Evolutionary conservation across 2,329 filamentous ascomycete genomes (phyloP), one percentile per base, ranked within the genome.

Genomic region (Fusarium sp.): DNA sequence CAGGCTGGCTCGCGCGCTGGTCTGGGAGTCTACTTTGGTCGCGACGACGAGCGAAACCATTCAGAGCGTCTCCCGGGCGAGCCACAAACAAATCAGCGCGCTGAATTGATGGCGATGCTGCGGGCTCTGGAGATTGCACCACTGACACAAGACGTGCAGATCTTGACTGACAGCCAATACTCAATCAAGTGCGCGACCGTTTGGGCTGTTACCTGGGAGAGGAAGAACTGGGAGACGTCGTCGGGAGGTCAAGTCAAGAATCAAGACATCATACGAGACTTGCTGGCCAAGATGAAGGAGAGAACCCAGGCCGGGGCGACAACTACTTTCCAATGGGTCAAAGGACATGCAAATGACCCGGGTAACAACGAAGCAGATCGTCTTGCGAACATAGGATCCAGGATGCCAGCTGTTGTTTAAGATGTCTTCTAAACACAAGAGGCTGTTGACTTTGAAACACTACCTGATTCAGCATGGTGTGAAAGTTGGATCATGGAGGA

Each of bases 81-180:
- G 17, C 83, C 85, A 11, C 96, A 98, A 79, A 98, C 96, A 1
- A 99, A 99, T 77, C 93, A 98, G 78, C 92, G 96, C 5, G 96
- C 95, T n/a, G 96, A 99, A 81, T 83, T 99, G 60, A 94, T 92
- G 24, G 96, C 94, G 9, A 91, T 98, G 66, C 83, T 92, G 30
- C 91, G 94, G 58, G 94, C 94, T 1, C 84, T 98, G 22, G 89
- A 97, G 74, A 87, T 90, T 45, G 89, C 90, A 3, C 90, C 92
- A 1, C 80, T 86, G 17, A 84, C 90, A 59, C 86, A 91, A 58
- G 83, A 89, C 62, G 86, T 96, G 14, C 86, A 89, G 57, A 96
- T 99, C 69, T 86, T 90, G 76, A 94, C 90, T n/a, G 96, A 99
- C 80, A 96, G 92, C 78, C 89, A 90, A 74, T 98, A 98, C 80